Evolutionary conservation across 768 basidiomycete species (phyloP), one percentile per base, ranked within the genome.

Genomic region (Collybia mongolica): DNA sequence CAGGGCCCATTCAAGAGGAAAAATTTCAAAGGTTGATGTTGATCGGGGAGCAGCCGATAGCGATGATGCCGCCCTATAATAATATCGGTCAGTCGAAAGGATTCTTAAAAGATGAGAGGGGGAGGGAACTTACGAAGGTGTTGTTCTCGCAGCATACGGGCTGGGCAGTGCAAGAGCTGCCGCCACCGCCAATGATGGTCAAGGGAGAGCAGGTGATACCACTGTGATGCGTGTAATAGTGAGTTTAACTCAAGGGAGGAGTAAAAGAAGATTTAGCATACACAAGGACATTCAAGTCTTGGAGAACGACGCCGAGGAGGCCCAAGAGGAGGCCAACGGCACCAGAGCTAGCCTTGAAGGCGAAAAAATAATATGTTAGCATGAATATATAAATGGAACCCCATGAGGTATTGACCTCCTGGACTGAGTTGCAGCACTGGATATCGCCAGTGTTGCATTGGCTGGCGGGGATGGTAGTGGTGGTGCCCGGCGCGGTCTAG

Each of bases 141-240:
- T 70, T 71, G 50, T 65, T 57, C 39, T 60, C 51, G 65, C 72
- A 74, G 65, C 72, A 74, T 6, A 71, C 67, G 17, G 68, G 59
- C 48, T 70, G 64, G 17, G 61, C 60, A 49, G 57, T 47, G 64
- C 56, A 66, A 35, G 63, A 63, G 53, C 55, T 62, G 7, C 65
- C 65, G 6, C 62, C 60, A 26, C 57, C 43, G 26, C 62, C 63
- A 39, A 63, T 47, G 49, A 59, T 48, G 39, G 40, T 51, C 38
- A 74, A 24, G 14, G 71, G 62, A 1, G 52, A 55, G 54, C 77
- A 79, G 4, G 42, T 60, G 15, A 66, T 0, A 23, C 74, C 74
- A 7, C 65, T 62, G 39, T 48, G 23, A 1, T 51, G 14, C 18
- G 12, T 17, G 12, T 18, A 49, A 35, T 14, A 28, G 2, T 15